Conservation (phyloP, 202 grass and related monocot genomes). For the Zoysia matrella region DNA sequence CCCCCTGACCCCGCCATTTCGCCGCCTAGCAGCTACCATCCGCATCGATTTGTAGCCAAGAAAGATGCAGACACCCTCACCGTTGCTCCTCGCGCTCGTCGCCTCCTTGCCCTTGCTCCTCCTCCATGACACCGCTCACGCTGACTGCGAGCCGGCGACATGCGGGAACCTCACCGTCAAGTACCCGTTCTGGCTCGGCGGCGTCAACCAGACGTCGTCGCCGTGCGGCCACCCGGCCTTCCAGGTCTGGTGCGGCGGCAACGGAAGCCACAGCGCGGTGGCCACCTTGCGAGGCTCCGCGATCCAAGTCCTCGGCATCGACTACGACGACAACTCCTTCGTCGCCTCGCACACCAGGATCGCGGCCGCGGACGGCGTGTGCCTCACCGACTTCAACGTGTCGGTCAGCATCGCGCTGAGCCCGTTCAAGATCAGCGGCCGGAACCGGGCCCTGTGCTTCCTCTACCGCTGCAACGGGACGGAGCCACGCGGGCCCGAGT, state of each 20-base stretch:
- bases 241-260: background rate
- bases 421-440: constrained; percentile 3
- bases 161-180: too few relatives aligned
- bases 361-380: constrained; percentile 13
- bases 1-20: background rate
- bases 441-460: constrained; percentile 49
- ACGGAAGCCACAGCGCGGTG: background rate
- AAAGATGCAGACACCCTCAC: background rate
- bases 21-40: background rate
- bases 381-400: constrained; percentile 27
- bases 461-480: constrained; percentile 38
- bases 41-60: background rate
- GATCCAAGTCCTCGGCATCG: constrained; percentile 27
- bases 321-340: constrained; percentile 45
- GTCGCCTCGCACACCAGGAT: constrained; percentile 16
- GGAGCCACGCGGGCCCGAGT: background rate
- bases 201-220: too few relatives aligned
- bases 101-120: background rate
- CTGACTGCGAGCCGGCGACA: constrained; percentile 14
- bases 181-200: too few relatives aligned
- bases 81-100: background rate
- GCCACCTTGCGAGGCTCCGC: constrained; percentile 8
- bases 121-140: background rate
- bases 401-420: constrained; percentile 27
- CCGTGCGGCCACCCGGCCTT: too few relatives aligned